Evolutionary conservation across 1,139 yeast genomes (phyloP), one percentile per base, ranked within the genome.

Genomic region (Magnusiomyces starmeri): DNA sequence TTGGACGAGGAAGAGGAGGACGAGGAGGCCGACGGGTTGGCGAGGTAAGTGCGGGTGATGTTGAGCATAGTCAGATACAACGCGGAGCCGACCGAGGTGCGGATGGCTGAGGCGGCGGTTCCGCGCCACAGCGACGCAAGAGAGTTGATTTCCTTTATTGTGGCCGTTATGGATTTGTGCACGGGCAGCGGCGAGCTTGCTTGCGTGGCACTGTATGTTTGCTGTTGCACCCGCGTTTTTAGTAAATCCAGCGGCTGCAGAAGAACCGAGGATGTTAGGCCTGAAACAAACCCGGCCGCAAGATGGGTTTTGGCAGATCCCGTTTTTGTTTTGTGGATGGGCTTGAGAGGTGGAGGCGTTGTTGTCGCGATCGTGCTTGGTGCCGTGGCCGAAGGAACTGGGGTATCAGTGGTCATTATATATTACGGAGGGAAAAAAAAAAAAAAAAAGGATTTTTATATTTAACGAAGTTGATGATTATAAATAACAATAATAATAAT

Each of bases 11-110:
- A 50, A 46, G 43, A 49, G 24, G 14, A 16, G 6, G 12, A n/a
- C 20, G 49, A 34, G 4, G 46, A 41, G 18, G 43, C 24, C 14
- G 47, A 37, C 21, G 32, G 34, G 14, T 22, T 26, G 1, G 85
- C 78, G 40, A 85, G 57, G 42, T 73, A 67, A 1, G 77, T 73
- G 55, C 97, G 72, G 50, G 82, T 72, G 10, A 76, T 63, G 55
- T 89, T 85, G 48, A 92, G 69, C 4, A 83, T 74, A 0, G 96
- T 78, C 53, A 92, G 75, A 62, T 92, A 92, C 37, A 92, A 69
- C 0, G 94, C 96, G 44, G 95, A 86, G 0, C 98, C 98, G 20
- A 88, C 74, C 1, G 97, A 88, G 0, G 96, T 90, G 55, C 98
- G 74, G 37, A 92, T 64, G 1, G 95, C 90, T 27, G 96, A 86